Base-by-base conservation (phyloP, 1,284 basidiomycete species). In the Boletellus deceptivus region DNA sequence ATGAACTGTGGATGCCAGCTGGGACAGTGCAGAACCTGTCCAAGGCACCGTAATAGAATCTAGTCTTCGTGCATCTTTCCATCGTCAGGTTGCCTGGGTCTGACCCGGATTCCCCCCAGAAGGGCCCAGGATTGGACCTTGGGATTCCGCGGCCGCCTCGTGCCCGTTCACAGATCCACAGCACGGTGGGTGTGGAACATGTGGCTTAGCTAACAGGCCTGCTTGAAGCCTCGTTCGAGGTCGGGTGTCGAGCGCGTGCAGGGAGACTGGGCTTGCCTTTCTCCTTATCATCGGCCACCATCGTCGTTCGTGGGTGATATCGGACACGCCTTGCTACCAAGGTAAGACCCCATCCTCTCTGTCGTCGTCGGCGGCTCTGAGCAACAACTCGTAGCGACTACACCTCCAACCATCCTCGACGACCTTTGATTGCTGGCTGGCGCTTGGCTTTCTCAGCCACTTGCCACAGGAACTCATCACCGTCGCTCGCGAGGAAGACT, bases 131-230 rank as follows among this genome's bases (percentile, higher is more conserved):
- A 13, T 31, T 38, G 18, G 18, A 14, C 13, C 13, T 20, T 18
- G 11, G 22, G 11, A 22, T 31, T 31, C 29, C 29, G 11, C 9
- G 10, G 3, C 29, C 3, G 11, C 29, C 29, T 31, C 29, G 29
- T 31, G 29, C 29, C 11, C 29, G 4, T 13, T 4, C 29, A 31
- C 29, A 31, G 29, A 31, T 31, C 20, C 17, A 52, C 35, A 42
- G 22, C 34, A 16, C 7, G 34, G 16, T n/a, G 34, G 34, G 3
- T 6, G n/a, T 35, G 34, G n/a, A 56, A 56, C 57, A 46, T 57
- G 49, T 48, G 22, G 57, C 57, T 57, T 59, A 57, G 46, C 44
- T 57, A 59, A 57, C 55, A 17, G 0, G 38, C 56, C 57, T 57
- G 54, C 54, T 33, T 40, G 55, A 37, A 46, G 44, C 57, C 56